A percentile compares a stretch with the other conserved stretches of the same genome.
Evolutionary conservation across 768 basidiomycete genomes (phyloP).

Genomic region (Floccularia luteovirens): DNA sequence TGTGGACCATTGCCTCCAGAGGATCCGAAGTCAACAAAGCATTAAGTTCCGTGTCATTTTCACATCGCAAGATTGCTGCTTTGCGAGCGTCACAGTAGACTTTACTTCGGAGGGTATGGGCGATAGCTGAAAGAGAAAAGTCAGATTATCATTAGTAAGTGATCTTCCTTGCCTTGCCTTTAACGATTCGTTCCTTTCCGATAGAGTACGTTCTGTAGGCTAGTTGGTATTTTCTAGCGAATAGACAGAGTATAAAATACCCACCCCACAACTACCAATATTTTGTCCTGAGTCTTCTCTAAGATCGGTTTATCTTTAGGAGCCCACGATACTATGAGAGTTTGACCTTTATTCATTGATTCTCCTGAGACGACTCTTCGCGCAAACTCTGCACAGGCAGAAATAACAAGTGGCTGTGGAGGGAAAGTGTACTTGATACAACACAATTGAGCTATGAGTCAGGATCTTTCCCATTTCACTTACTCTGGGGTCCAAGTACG

Average conservation of each 20-base stretch:
- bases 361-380: conserved; percentile 43
- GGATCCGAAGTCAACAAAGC: conserved; percentile 73
- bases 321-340: conserved; percentile 34
- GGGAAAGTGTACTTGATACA: conserved; percentile 81
- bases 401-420: conserved; percentile 89
- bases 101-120: conserved; percentile 70
- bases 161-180: conserved; percentile 38
- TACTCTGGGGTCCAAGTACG: conserved; percentile 85
- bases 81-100: conserved; percentile 89
- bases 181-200: conserved; percentile 96
- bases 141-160: neutral
- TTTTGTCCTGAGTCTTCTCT: conserved; percentile 24
- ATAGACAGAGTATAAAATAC: conserved; percentile 10
- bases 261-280: conserved; percentile 70
- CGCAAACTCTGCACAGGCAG: conserved; percentile 85
- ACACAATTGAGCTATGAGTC: conserved; percentile 1
- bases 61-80: conserved; percentile 72
- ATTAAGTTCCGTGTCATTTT: conserved; percentile 79
- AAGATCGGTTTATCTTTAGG: conserved; percentile 22
- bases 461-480: conserved; percentile 4
- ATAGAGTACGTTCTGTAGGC: conserved; percentile 82
- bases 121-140: conserved; percentile 55
- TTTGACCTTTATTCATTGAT: conserved; percentile 24
- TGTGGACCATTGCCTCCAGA: conserved; percentile 69
- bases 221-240: conserved; percentile 1